Evolutionary conservation across 2,329 filamentous ascomycete genomes (phyloP), one percentile per base, ranked within the genome.

Genomic region (Fusarium praegraminearum): DNA sequence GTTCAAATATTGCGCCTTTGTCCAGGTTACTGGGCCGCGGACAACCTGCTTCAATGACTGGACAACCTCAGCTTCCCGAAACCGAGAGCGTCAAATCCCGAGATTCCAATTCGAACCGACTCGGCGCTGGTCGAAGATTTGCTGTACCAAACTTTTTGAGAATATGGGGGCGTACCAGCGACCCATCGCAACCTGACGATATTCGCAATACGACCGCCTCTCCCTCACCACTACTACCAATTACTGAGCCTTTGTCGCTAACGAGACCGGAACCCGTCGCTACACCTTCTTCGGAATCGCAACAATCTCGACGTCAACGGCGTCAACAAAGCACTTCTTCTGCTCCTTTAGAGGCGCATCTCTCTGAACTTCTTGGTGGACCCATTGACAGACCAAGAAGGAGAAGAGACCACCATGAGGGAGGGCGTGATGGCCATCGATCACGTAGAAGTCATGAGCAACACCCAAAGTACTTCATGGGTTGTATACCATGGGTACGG

Each of bases 401-500:
- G 22, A 46, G 60, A 18, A 33, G 51, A 7, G 45, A 57, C 28
- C 36, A 61, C 7, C 54, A 50, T 43, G 62, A 65, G 16, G 22
- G 67, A 46, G 62, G 62, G 1, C 52, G 47, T 9, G 26, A 62
- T 6, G 38, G 30, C 8, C 67, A 71, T 26, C 56, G 67, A 18
- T 60, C 62, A 26, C 58, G 51, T 24, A 65, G 67, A 36, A 61
- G 56, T 53, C 53, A 35, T 41, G 49, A 41, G 26, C 33, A 64
- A n/a, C 71, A 63, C n/a, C 73, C 73, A n/a, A 83, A 80, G 50
- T 78, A 77, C 16, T 87, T 88, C 61, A 69, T 88, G 6, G 84
- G 84, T 58, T 89, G 86, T 73, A 83, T 87, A 57, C 86, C 87
- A 5, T 85, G 84, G 79, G 76, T 89, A 53, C 83, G 83, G 73